Base-by-base conservation (phyloP, 225 moss, liverwort and hornwort species). In the Sphagnum contortum region DNA sequence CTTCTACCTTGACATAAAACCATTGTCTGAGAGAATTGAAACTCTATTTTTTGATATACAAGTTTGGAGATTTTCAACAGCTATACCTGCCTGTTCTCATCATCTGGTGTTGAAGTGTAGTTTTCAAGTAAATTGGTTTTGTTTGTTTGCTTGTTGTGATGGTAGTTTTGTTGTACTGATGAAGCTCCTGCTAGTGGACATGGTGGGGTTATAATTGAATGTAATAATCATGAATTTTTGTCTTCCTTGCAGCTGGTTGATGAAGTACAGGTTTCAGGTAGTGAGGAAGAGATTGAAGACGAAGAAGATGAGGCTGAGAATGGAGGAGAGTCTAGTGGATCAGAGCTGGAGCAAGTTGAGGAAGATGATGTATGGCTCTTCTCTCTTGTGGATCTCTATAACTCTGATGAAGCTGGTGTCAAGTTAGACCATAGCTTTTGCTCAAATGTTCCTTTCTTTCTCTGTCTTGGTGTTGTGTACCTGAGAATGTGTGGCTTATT, bases 251-350 rank as follows among this genome's bases (percentile, higher is more conserved):
- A 95, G 87, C 87, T 79, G n/a, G 88, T 78, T 52, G 90, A 87
- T n/a, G 92, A 96, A 59, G 73, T 90, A 54, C 80, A 78, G 58
- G 96, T 88, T n/a, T 82, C 84, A 59, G 96, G 80, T 57, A 96
- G 90, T 69, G 96, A 96, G 62, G 96, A 96, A 75, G 96, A 96
- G 68, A 72, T 89, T 61, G 96, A 90, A n/a, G 95, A 95, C 49
- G 87, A 87, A 49, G 67, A 71, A 53, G 85, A 79, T 71, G 71
- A 63, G 49, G 70, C 72, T 61, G 77, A 83, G 8, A 88, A 73
- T 71, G 89, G 88, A 63, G 89, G 77, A 50, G 89, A 88, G 70
- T 81, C 75, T 9, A 88, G 82, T 73, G 92, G 83, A 56, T 69
- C 75, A 50, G 94, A 82, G 57, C 63, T 74, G 12, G 87, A 90